Percentiles rank a stretch among this genome's conserved stretches.
Conservation (phyloP, 2,329 filamentous ascomycete species). For the Immersiporthe knoxdaviesiana region DNA sequence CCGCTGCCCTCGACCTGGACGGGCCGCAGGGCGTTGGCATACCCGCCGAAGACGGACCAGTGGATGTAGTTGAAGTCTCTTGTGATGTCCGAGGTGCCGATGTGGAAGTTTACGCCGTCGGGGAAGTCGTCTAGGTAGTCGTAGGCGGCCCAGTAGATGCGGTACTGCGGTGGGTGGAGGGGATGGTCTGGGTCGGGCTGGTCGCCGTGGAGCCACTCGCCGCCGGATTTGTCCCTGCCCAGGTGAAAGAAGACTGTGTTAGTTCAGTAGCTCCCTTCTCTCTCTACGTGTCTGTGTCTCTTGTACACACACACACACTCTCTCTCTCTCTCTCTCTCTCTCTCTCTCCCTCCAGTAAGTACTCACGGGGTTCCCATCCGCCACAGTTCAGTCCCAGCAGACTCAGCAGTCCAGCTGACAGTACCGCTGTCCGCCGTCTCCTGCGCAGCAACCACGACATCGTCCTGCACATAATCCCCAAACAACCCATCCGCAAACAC, state of each 20-base stretch:
- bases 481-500: slow-evolving; percentile 66
- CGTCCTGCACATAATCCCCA: slow-evolving; percentile 60
- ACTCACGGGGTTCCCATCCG: slow-evolving; percentile 58
- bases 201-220: slow-evolving; percentile 63
- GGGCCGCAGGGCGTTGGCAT: slow-evolving; percentile 51
- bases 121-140: slow-evolving; percentile 65
- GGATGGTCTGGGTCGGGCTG: slow-evolving; percentile 51
- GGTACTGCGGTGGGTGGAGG: slow-evolving; percentile 58
- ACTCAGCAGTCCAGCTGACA: slow-evolving; percentile 51
- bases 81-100: slow-evolving; percentile 54
- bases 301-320: too few species aligned
- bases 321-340: too few species aligned
- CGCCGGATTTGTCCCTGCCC: slow-evolving; percentile 60
- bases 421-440: slow-evolving; percentile 38
- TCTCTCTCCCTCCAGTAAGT: too few species aligned
- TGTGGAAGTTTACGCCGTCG: slow-evolving; percentile 58
- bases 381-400: slow-evolving; percentile 62
- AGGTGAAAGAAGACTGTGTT: too few species aligned
- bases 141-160: slow-evolving; percentile 64
- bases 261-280: too few species aligned
- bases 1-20: slow-evolving; percentile 47
- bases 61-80: slow-evolving; percentile 66
- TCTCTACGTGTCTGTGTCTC: too few species aligned
- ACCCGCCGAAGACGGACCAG: slow-evolving; percentile 65
- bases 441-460: slow-evolving; percentile 47